Evolutionary conservation across 2,329 filamentous ascomycete genomes (phyloP).

Genomic region (Phoma sp.): DNA sequence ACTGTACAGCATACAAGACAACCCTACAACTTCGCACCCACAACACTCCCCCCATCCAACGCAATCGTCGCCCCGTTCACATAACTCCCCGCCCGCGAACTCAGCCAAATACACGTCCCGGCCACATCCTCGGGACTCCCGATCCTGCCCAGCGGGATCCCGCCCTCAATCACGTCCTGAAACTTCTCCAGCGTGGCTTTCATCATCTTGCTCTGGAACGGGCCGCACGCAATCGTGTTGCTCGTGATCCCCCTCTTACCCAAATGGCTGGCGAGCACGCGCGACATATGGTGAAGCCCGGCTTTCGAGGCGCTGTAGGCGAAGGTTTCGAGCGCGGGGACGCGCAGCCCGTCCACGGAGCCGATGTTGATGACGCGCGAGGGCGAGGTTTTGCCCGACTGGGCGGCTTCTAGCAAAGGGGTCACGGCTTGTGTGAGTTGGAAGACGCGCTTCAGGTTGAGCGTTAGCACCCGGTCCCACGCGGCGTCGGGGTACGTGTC

Average conservation of each 20-base stretch:
- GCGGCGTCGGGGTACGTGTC: constrained; percentile 60
- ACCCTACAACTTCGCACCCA: constrained; percentile 44
- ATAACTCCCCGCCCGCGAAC: constrained; percentile 66
- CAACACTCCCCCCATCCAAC: constrained; percentile 49
- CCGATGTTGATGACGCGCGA: constrained; percentile 70
- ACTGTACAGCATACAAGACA: too few species aligned
- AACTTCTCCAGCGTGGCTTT: constrained; percentile 68
- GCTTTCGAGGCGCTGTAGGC: constrained; percentile 68
- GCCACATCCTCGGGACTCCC: constrained; percentile 72
- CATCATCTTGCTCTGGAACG: constrained; percentile 76
- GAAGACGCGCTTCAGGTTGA: constrained; percentile 69
- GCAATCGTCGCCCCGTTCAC: constrained; percentile 53
- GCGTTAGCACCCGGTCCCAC: constrained; percentile 64
- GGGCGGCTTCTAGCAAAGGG: constrained; percentile 64
- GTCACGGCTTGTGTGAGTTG: constrained; percentile 69
- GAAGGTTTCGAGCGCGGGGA: constrained; percentile 64
- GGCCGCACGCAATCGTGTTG: constrained; percentile 75
- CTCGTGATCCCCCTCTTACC: constrained; percentile 66
- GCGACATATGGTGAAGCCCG: constrained; percentile 67
- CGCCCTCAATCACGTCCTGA: constrained; percentile 60
- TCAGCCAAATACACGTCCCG: constrained; percentile 72
- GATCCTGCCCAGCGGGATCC: constrained; percentile 71
- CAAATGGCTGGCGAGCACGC: constrained; percentile 68
- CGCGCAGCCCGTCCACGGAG: constrained; percentile 66
- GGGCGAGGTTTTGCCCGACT: constrained; percentile 50